phyloP scores from a whole-genome alignment of 106 monocot genomes.

The Acorus calamus region DNA sequence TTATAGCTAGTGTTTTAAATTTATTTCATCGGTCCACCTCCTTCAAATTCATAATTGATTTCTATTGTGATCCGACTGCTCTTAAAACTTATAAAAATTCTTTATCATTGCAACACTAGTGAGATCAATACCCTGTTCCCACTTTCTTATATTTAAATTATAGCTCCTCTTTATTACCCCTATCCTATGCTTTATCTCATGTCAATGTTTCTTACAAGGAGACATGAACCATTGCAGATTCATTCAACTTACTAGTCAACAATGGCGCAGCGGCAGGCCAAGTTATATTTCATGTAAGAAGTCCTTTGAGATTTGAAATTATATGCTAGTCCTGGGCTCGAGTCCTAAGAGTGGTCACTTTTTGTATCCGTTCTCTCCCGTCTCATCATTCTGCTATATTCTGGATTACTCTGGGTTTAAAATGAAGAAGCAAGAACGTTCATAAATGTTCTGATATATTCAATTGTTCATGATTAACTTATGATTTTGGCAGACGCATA shows the following conservation, averaged over 20 bases:
- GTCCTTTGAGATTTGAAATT: background rate
- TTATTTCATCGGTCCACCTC: too few relatives aligned
- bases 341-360: too few relatives aligned
- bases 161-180: too few relatives aligned
- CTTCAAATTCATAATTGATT: too few relatives aligned
- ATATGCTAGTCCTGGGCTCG: too few relatives aligned
- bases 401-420: background rate
- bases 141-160: too few relatives aligned
- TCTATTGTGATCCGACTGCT: too few relatives aligned
- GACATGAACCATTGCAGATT: conserved; percentile 41
- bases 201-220: background rate
- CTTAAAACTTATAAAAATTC: too few relatives aligned
- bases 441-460: background rate
- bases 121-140: too few relatives aligned
- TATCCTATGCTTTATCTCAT: too few relatives aligned
- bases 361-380: background rate
- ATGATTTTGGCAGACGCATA: conserved; percentile 59
- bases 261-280: conserved; percentile 88
- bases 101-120: too few relatives aligned
- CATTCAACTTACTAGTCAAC: conserved; percentile 84
- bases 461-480: background rate
- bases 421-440: background rate
- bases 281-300: conserved; percentile 93
- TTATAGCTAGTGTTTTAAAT: background rate
- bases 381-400: background rate